Conservation (phyloP, 2,329 filamentous ascomycete species). For the Fusarium keratoplasticum region DNA sequence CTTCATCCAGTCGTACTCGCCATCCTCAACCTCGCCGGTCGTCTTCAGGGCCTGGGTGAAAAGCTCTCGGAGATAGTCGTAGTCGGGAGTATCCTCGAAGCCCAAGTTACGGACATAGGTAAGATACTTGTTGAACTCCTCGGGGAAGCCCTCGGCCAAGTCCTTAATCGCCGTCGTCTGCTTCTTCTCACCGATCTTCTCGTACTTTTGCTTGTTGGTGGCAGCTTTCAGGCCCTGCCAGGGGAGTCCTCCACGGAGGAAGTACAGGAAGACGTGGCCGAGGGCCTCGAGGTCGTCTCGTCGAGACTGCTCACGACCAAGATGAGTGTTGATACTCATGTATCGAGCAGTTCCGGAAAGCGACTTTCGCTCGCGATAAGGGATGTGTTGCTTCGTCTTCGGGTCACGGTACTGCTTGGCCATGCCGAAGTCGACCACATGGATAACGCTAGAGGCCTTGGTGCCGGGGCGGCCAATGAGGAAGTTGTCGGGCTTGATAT, state of each 20-base stretch:
- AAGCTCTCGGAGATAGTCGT: conserved; percentile 95
- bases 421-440: conserved; percentile 99
- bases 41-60: conserved; percentile 97
- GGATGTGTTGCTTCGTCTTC: conserved; percentile 99
- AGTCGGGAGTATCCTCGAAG: conserved; percentile 98
- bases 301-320: conserved; percentile 95
- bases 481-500: conserved; percentile 99
- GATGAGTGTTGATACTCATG: conserved; percentile 99
- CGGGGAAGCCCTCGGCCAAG: conserved; percentile 93
- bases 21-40: conserved; percentile 93
- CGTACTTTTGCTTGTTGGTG: conserved; percentile 96
- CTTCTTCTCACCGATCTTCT: conserved; percentile 99
- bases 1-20: conserved; percentile 99
- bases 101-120: conserved; percentile 97
- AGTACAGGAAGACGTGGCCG: conserved; percentile 81
- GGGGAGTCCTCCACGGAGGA: conserved; percentile 75
- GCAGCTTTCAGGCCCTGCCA: conserved; percentile 81
- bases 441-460: conserved; percentile 97
- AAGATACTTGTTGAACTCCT: conserved; percentile 97
- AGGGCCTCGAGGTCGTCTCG: conserved; percentile 94
- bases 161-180: conserved; percentile 98
- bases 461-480: conserved; percentile 92
- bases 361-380: conserved; percentile 96
- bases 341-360: conserved; percentile 96
- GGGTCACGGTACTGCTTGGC: conserved; percentile 99